A percentile compares a stretch with the other conserved stretches of the same genome.
Evolutionary conservation across 1,284 basidiomycete species (phyloP).

Genomic region (Tremellales sp.): DNA sequence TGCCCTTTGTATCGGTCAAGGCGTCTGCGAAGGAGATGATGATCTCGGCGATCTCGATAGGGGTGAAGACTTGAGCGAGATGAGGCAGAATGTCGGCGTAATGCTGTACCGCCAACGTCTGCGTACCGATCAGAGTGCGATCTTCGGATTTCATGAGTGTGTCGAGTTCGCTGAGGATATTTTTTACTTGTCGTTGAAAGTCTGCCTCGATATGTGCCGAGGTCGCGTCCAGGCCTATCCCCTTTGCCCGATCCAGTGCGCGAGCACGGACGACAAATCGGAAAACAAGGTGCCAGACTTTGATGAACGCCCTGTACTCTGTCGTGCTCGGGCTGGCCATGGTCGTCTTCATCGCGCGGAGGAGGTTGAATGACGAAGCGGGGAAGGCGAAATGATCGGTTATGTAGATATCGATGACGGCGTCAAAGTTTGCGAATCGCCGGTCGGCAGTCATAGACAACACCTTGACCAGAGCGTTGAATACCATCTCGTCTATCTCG

Average conservation of each 20-base stretch:
- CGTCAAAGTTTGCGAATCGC: slow-evolving; percentile 91
- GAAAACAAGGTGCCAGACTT: slow-evolving; percentile 94
- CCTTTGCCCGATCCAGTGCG: slow-evolving; percentile 78
- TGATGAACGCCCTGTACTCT: slow-evolving; percentile 82
- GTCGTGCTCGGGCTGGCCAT: slow-evolving; percentile 67
- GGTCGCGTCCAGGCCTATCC: slow-evolving; percentile 71
- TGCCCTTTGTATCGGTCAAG: slow-evolving; percentile 72
- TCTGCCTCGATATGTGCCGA: slow-evolving; percentile 77
- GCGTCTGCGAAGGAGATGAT: slow-evolving; percentile 82
- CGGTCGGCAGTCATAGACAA: slow-evolving; percentile 88
- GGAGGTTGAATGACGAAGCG: slow-evolving; percentile 71
- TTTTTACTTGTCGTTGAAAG: slow-evolving; percentile 76
- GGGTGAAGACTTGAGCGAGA: slow-evolving; percentile 71
- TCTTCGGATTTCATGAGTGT: slow-evolving; percentile 79
- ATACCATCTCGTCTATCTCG: slow-evolving; percentile 80
- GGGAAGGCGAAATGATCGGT: slow-evolving; percentile 80
- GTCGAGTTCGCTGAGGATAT: slow-evolving; percentile 75
- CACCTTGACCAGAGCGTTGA: slow-evolving; percentile 85
- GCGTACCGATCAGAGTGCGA: slow-evolving; percentile 84
- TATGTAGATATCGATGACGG: slow-evolving; percentile 90
- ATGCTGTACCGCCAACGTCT: slow-evolving; percentile 88
- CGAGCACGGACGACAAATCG: slow-evolving; percentile 84
- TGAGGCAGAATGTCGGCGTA: slow-evolving; percentile 90
- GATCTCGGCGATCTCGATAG: slow-evolving; percentile 75
- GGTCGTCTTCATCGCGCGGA: slow-evolving; percentile 80